phyloP scores from a whole-genome alignment of 345 rosid species.

The Hevea brasiliensis region DNA sequence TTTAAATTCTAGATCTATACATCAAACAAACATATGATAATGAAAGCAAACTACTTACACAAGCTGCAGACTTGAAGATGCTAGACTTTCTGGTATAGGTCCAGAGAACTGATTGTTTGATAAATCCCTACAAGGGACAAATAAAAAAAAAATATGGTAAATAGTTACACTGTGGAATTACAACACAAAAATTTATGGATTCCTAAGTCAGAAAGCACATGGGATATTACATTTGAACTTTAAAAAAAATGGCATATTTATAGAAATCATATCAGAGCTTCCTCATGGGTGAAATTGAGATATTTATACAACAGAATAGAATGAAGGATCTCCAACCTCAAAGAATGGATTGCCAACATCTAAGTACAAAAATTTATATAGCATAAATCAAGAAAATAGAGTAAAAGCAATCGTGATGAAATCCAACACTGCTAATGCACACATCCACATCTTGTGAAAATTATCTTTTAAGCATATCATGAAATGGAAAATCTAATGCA shows the following conservation, averaged over 20 bases:
- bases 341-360: neutral
- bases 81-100: slow-evolving; percentile 77
- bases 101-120: slow-evolving; percentile 81
- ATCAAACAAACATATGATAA: neutral
- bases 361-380: neutral
- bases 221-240: slow-evolving; percentile 8
- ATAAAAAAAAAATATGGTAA: neutral
- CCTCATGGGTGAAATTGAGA: neutral
- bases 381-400: neutral
- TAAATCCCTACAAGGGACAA: slow-evolving; percentile 62
- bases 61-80: slow-evolving; percentile 65
- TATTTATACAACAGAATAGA: neutral
- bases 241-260: neutral
- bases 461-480: neutral
- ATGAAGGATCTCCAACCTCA: neutral
- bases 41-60: slow-evolving; percentile 47
- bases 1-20: neutral
- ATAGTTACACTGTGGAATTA: neutral
- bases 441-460: neutral
- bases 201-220: neutral
- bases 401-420: neutral
- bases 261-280: neutral
- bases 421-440: neutral
- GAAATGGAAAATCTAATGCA: neutral
- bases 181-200: neutral